Evolutionary conservation across 2,329 filamentous ascomycete species (phyloP).

Genomic region (Xylaria sp.): DNA sequence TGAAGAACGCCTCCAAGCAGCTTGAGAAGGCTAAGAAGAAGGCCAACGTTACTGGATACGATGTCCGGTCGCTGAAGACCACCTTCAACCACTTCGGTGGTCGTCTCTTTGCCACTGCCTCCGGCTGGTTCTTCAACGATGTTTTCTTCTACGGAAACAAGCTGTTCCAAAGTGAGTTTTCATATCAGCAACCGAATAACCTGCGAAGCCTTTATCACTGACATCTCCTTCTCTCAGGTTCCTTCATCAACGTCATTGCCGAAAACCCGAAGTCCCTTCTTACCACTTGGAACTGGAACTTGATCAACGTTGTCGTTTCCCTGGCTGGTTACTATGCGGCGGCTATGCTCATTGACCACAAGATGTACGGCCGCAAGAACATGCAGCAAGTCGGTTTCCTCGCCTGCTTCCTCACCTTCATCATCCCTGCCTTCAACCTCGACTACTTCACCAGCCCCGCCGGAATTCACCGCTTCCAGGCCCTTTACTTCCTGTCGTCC

Average conservation of each 20-base stretch:
- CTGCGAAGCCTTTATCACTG: not conserved
- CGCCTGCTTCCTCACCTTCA: conserved; percentile 88
- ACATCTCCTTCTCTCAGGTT: conserved; percentile 32
- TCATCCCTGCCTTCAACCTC: conserved; percentile 85
- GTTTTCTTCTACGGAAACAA: conserved; percentile 99
- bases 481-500: conserved; percentile 96
- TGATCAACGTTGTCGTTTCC: conserved; percentile 84
- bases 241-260: conserved; percentile 82
- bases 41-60: conserved; percentile 83
- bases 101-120: conserved; percentile 78
- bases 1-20: conserved; percentile 82
- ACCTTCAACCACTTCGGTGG: conserved; percentile 81
- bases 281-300: conserved; percentile 85
- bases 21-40: conserved; percentile 80
- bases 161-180: conserved; percentile 66
- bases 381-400: conserved; percentile 95
- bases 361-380: conserved; percentile 90
- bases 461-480: conserved; percentile 84
- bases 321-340: conserved; percentile 86
- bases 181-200: too few species aligned
- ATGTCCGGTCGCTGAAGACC: conserved; percentile 72
- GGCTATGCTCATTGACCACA: conserved; percentile 87
- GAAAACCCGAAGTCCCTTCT: conserved; percentile 66
- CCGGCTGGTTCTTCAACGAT: conserved; percentile 92
- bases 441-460: conserved; percentile 68